phyloP scores from a whole-genome alignment of 2,329 filamentous ascomycete species.

The Apiospora marii region DNA sequence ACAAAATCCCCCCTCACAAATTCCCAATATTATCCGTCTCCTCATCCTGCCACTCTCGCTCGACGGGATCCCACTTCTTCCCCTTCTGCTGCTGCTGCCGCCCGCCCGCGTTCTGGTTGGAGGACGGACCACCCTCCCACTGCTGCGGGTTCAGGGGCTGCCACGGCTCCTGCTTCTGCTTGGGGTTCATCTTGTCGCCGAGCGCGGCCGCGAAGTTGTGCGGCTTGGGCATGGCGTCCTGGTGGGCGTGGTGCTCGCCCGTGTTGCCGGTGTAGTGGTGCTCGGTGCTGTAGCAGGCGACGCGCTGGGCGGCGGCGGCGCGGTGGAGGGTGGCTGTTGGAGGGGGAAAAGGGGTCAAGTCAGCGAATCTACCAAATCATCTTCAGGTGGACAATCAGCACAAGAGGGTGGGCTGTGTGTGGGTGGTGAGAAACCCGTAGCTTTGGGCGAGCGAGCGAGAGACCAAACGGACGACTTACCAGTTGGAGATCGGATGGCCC shows the following conservation, averaged over 20 bases:
- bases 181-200: neutral
- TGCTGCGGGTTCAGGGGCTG: neutral
- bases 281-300: slow-evolving; percentile 2
- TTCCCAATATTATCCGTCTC: neutral
- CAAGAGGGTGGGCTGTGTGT: neutral
- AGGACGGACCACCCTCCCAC: neutral
- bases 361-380: neutral
- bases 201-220: neutral
- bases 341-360: neutral
- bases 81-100: neutral
- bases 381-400: neutral
- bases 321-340: neutral
- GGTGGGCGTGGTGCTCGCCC: slow-evolving; percentile 3
- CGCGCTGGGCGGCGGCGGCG: neutral
- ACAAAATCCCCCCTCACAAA: neutral
- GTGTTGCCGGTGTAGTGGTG: slow-evolving; percentile 11
- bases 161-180: neutral
- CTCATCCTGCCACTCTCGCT: neutral
- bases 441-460: neutral
- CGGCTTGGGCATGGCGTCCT: slow-evolving; percentile 3
- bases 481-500: neutral
- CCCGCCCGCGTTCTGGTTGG: neutral
- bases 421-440: neutral
- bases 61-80: neutral
- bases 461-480: neutral